phyloP scores from a whole-genome alignment of 2,329 filamentous ascomycete genomes.

The Beauveria varroae region DNA sequence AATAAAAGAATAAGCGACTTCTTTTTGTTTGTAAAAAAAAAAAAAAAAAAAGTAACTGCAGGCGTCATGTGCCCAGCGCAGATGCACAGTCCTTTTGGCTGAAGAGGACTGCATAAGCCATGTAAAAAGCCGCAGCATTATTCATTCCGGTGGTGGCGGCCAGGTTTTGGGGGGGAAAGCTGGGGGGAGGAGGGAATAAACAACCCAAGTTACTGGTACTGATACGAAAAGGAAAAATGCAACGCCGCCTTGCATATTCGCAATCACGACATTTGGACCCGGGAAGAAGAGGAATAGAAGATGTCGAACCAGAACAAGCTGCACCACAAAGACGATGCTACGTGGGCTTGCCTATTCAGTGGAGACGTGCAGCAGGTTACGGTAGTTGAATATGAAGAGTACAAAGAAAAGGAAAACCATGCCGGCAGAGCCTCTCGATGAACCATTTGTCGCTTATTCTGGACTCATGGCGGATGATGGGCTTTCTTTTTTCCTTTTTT shows the following conservation, averaged over 20 bases:
- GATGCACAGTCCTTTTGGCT: background rate
- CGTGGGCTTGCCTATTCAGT: constrained; percentile 8
- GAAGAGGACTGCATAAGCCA: background rate
- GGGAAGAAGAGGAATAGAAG: background rate
- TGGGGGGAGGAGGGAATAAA: no score
- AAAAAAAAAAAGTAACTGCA: background rate
- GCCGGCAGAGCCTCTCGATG: no score
- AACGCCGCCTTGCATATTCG: no score
- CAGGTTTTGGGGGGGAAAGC: no score
- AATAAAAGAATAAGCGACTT: no score
- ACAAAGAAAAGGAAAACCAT: no score
- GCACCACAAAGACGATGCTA: background rate
- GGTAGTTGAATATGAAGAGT: background rate
- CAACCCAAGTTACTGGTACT: no score
- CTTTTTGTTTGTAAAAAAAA: no score
- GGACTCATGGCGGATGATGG: background rate
- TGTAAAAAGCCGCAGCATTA: no score
- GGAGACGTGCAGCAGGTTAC: background rate
- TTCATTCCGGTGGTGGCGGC: no score
- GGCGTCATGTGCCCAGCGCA: background rate
- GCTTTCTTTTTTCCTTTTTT: background rate
- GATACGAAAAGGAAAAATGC: no score
- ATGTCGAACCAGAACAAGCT: background rate
- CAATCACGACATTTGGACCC: background rate
- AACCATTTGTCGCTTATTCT: background rate